Evolutionary conservation across 2,329 filamentous ascomycete genomes (phyloP), one percentile per base, ranked within the genome.

Genomic region (Alternaria triticina): DNA sequence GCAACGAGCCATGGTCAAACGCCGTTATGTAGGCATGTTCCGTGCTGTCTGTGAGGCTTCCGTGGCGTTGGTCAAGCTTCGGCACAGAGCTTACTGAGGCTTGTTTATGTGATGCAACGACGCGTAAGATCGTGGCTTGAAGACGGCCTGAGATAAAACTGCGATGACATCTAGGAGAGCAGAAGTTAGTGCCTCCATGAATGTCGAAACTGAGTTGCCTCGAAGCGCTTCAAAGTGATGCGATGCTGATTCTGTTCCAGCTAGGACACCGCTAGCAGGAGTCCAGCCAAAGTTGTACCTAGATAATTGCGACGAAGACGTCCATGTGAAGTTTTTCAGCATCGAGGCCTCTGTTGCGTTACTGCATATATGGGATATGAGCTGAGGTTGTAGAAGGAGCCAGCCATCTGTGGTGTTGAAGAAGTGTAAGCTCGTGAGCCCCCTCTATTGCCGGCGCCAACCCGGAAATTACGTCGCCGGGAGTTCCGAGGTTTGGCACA

Each of bases 1-100:
- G 7, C 11, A 22, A 17, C 12, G n/a, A 23, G 11, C 10, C 6
- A 13, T 44, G 6, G n/a, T 44, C 23, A n/a, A 54, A 25, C n/a
- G 1, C 8, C 22, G n/a, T 54, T n/a, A 11, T 3, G 15, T 43
- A 28, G 12, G 22, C 25, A 20, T n/a, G 20, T 20, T 25, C 6
- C 12, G 22, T 36, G 44, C n/a, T 12, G 51, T 50, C 22, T 7
- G 15, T 40, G 51, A 50, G 20, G 25, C 28, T 49, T 56, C 8
- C 30, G 40, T 45, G 25, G 58, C 43, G 47, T 54, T 13, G n/a
- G 49, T 43, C 23, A 54, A 54, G 61, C 52, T 57, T 57, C 20
- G 58, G 30, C 20, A n/a, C 8, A 33, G 49, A 30, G 44, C 44
- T 54, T 59, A 6, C 36, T 49, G 44, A 62, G 27, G 59, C 49